Percentiles rank a stretch among this genome's conserved stretches.
These are phyloP conservation scores for Amanita fuliginea DNA, from an alignment of 768 basidiomycete species.

Conservation along the genomic window DNA sequence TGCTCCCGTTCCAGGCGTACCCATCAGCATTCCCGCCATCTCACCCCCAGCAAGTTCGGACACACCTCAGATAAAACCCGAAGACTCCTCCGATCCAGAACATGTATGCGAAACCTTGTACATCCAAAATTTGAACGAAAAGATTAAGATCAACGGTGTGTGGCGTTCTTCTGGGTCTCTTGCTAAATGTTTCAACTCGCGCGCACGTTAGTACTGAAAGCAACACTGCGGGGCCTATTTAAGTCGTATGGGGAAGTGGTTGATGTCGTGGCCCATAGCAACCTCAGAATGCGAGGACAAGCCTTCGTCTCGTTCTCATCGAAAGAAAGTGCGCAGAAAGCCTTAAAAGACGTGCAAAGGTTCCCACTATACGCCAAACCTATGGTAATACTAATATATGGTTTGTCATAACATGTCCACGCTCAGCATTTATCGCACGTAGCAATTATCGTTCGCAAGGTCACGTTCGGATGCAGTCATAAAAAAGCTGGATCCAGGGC, in stretches of 20 bases:
- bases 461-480: conserved; percentile 88
- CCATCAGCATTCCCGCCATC: conserved; percentile 3
- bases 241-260: conserved; percentile 88
- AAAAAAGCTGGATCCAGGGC: conserved; percentile 48
- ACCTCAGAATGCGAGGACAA: conserved; percentile 96
- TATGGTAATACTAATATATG: conserved; percentile 59
- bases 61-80: not conserved
- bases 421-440: not conserved
- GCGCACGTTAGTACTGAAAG: conserved; percentile 61
- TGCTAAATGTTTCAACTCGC: not conserved
- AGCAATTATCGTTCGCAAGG: conserved; percentile 95
- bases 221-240: conserved; percentile 81
- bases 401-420: not conserved
- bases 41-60: conserved; percentile 5
- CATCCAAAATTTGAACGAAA: conserved; percentile 94
- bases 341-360: conserved; percentile 84
- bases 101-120: conserved; percentile 77
- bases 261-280: conserved; percentile 91
- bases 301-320: conserved; percentile 92
- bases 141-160: conserved; percentile 70
- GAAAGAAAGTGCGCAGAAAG: conserved; percentile 74
- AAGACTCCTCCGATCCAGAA: conserved; percentile 24
- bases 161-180: conserved; percentile 5
- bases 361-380: conserved; percentile 96
- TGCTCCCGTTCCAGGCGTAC: conserved; percentile 10